These are phyloP conservation scores for Talaromyces nanjingensis DNA, from an alignment of 495 filamentous ascomycete species.

Conservation along the genomic window DNA sequence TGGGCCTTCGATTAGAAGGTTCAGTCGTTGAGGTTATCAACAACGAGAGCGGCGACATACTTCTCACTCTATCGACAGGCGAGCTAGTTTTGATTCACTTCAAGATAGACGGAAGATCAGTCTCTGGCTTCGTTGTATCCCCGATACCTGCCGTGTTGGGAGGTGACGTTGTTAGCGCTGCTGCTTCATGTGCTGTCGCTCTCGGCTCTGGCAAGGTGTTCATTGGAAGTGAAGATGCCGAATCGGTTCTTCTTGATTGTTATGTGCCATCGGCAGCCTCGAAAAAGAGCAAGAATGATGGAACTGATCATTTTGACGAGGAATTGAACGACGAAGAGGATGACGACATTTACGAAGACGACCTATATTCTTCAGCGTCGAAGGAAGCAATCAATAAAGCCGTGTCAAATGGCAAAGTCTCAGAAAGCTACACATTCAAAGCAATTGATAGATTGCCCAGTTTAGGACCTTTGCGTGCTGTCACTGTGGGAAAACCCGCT, in stretches of 20 bases:
- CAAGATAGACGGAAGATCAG: slow-evolving; percentile 83
- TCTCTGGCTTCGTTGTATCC: slow-evolving; percentile 73
- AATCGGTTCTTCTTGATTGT: slow-evolving; percentile 79
- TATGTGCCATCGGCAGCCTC: slow-evolving; percentile 45
- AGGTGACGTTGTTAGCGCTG: slow-evolving; percentile 51
- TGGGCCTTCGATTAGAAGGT: slow-evolving; percentile 75
- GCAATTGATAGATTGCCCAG: slow-evolving; percentile 70
- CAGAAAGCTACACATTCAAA: slow-evolving; percentile 62
- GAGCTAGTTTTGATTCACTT: slow-evolving; percentile 71
- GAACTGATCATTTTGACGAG: slow-evolving; percentile 26
- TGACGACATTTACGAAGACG: slow-evolving; percentile 68
- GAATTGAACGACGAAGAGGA: slow-evolving; percentile 49
- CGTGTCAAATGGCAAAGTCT: slow-evolving; percentile 10
- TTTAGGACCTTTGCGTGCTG: slow-evolving; percentile 68
- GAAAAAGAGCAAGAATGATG: slow-evolving; percentile 40
- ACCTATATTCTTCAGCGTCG: slow-evolving; percentile 52
- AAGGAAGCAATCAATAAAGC: slow-evolving; percentile 19
- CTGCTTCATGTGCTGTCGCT: slow-evolving; percentile 60
- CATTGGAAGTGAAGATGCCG: slow-evolving; percentile 74
- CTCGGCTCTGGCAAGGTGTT: slow-evolving; percentile 71
- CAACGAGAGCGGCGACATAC: slow-evolving; percentile 66
- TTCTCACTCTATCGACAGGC: slow-evolving; percentile 77
- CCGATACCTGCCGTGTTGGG: slow-evolving; percentile 53
- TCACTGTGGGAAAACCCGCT: slow-evolving; percentile 50
- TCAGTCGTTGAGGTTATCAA: slow-evolving; percentile 71